Conservation (phyloP, 176 grass and related monocot genomes). For the Microstegium vimineum region DNA sequence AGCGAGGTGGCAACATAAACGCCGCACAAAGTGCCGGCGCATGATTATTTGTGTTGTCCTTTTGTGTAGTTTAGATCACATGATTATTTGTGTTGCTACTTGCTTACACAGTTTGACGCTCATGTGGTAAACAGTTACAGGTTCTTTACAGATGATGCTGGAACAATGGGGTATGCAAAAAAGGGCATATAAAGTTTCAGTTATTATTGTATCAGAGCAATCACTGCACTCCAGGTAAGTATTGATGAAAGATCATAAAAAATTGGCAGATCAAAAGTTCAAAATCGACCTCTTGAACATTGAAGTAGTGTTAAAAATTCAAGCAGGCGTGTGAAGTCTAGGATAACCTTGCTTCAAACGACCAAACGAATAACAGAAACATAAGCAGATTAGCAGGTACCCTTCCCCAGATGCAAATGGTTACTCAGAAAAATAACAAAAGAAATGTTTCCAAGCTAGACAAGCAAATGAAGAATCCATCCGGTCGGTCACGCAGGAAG, state of each 20-base stretch:
- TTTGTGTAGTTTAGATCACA: neutral
- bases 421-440: neutral
- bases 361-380: neutral
- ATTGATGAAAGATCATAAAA: neutral
- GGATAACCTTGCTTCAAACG: neutral
- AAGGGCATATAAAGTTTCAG: neutral
- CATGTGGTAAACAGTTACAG: neutral
- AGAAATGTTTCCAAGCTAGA: no score
- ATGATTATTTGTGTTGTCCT: neutral
- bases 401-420: neutral
- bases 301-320: no score
- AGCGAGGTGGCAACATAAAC: neutral
- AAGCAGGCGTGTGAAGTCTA: neutral
- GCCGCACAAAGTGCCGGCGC: neutral
- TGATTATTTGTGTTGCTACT: neutral
- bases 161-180: neutral
- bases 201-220: neutral
- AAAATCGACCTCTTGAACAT: neutral
- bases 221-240: neutral
- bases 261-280: neutral
- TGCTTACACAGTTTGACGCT: neutral
- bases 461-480: no score
- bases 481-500: no score
- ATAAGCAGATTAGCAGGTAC: neutral
- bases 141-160: neutral